phyloP scores from a whole-genome alignment of 1,284 basidiomycete genomes.

The Austroboletus novae-zelandiae region DNA sequence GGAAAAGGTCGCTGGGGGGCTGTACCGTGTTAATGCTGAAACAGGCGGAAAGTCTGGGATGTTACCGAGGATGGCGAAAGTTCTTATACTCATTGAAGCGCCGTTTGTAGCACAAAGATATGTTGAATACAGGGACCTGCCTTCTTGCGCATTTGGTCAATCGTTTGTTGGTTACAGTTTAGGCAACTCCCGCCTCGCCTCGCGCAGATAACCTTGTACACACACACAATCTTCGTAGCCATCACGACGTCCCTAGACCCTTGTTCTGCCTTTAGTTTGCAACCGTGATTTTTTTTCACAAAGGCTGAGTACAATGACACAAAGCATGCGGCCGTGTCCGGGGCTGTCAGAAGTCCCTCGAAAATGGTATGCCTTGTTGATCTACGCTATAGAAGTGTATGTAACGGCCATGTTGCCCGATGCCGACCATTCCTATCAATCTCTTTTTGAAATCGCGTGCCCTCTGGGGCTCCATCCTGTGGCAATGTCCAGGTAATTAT shows the following conservation, averaged over 20 bases:
- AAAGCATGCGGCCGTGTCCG: conserved; percentile 21
- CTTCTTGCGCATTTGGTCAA: conserved; percentile 33
- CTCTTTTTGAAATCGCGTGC: conserved; percentile 5
- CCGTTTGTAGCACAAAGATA: conserved; percentile 35
- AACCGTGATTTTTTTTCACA: conserved; percentile 1
- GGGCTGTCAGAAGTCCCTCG: conserved; percentile 23
- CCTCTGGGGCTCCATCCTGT: conserved; percentile 1
- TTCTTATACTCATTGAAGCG: conserved; percentile 27
- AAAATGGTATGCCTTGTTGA: conserved; percentile 24
- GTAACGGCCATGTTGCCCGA: neutral
- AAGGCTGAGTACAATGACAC: conserved; percentile 18
- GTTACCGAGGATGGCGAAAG: conserved; percentile 12
- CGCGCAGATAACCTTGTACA: conserved; percentile 18
- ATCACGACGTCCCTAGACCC: conserved; percentile 29
- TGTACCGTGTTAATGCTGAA: conserved; percentile 12
- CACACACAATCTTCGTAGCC: conserved; percentile 19
- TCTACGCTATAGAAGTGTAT: conserved; percentile 5
- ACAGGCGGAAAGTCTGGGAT: conserved; percentile 18
- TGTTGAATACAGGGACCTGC: conserved; percentile 27
- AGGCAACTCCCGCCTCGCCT: conserved; percentile 25
- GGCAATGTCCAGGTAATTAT: neutral
- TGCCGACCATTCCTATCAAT: neutral
- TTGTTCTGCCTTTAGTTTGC: conserved; percentile 30
- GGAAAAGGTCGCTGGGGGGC: conserved; percentile 22
- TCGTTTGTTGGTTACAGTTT: conserved; percentile 35